Evolutionary conservation across 1,284 basidiomycete species (phyloP).

Genomic region (Volvariella volvacea): DNA sequence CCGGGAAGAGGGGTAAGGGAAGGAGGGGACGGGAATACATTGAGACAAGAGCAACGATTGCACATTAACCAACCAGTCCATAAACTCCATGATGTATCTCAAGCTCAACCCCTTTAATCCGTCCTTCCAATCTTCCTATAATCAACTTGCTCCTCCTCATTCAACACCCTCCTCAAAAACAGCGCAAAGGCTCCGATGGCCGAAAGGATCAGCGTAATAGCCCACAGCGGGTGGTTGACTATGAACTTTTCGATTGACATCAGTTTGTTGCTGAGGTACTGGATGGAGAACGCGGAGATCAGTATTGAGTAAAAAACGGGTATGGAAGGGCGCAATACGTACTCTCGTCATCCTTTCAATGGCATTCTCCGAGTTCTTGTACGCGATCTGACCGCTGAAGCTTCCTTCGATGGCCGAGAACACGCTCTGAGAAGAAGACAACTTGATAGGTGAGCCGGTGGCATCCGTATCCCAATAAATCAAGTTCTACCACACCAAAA

Average conservation of each 20-base stretch:
- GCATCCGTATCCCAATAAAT: constrained; percentile 61
- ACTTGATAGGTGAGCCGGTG: constrained; percentile 41
- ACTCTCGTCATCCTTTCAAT: constrained; percentile 66
- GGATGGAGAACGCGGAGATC: constrained; percentile 7
- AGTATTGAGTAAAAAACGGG: not conserved
- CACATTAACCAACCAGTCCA: too few relatives aligned
- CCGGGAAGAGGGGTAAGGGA: too few relatives aligned
- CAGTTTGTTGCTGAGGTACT: constrained; percentile 50
- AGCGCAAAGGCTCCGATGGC: constrained; percentile 21
- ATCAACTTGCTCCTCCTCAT: constrained; percentile 12
- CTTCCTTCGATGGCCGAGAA: constrained; percentile 70
- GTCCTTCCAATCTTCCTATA: constrained; percentile 16
- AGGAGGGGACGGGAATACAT: too few relatives aligned
- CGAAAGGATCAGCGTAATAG: constrained; percentile 22
- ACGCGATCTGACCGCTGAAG: constrained; percentile 43
- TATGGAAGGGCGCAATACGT: constrained; percentile 18
- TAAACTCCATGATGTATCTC: too few relatives aligned
- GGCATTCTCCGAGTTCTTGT: constrained; percentile 64
- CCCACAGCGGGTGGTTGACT: constrained; percentile 28
- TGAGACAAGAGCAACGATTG: too few relatives aligned
- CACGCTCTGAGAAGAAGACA: constrained; percentile 49
- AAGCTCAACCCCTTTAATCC: too few relatives aligned
- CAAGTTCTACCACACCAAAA: constrained; percentile 39
- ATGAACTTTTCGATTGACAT: constrained; percentile 37
- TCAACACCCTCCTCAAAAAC: constrained; percentile 21